Conservation (phyloP, 768 basidiomycete species). For the Tricholomella constricta region DNA sequence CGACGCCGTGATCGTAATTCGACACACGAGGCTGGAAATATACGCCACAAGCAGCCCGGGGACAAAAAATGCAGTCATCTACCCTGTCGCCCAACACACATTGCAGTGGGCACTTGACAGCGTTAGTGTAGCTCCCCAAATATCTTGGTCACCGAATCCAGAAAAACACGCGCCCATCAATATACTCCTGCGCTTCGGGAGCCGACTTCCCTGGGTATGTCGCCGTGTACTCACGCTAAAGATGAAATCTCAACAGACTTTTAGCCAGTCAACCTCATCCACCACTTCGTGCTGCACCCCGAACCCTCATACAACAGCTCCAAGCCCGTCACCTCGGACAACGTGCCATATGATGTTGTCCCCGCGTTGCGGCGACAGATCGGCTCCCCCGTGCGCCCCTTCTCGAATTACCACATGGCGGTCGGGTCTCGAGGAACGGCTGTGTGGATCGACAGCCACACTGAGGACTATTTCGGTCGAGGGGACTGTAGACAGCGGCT, state of each 20-base stretch:
- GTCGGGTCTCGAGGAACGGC: conserved; percentile 63
- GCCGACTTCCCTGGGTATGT: conserved; percentile 57
- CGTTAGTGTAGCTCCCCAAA: conserved; percentile 41
- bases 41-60: conserved; percentile 37
- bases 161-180: conserved; percentile 38
- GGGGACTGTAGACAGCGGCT: conserved; percentile 60
- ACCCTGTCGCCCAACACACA: conserved; percentile 46
- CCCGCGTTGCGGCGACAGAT: conserved; percentile 42
- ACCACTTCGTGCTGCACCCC: conserved; percentile 55
- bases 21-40: conserved; percentile 41
- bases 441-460: conserved; percentile 67
- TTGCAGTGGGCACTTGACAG: conserved; percentile 64
- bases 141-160: conserved; percentile 15
- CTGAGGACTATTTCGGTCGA: conserved; percentile 47
- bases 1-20: conserved; percentile 48
- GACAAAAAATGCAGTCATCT: conserved; percentile 27
- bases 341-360: conserved; percentile 47
- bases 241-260: not conserved
- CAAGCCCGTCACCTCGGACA: conserved; percentile 29
- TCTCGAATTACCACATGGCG: conserved; percentile 52
- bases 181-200: conserved; percentile 61
- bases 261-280: conserved; percentile 66
- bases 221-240: not conserved
- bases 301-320: conserved; percentile 38
- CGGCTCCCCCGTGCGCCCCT: conserved; percentile 58